Percentiles rank a stretch among this genome's conserved stretches.
Conservation (phyloP, 1,139 yeast species). For the Hyphopichia pseudoburtonii region DNA sequence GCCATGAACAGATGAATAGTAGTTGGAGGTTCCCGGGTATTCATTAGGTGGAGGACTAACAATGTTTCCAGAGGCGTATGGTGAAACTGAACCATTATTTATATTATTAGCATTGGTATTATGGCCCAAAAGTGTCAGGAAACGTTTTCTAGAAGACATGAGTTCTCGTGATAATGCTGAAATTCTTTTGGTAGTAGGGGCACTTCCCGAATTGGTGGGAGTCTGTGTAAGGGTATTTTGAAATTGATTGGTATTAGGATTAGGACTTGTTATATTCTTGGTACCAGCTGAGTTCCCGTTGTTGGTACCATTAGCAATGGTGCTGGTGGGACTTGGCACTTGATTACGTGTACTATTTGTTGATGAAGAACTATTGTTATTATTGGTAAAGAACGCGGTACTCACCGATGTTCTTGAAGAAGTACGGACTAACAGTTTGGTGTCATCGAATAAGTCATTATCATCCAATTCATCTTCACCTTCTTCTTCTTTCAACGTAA, state of each 20-base stretch:
- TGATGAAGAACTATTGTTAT: not conserved
- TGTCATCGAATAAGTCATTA: constrained; percentile 1
- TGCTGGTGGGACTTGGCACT: not conserved
- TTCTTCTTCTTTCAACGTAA: constrained; percentile 18
- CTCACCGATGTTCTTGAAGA: constrained; percentile 1
- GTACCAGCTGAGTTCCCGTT: too few relatives aligned
- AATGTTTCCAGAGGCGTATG: constrained; percentile 1
- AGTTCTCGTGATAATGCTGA: constrained; percentile 17
- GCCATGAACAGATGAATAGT: not conserved
- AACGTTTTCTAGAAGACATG: constrained; percentile 21
- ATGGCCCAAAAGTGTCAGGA: constrained; percentile 24
- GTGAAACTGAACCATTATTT: not conserved
- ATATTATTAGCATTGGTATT: constrained; percentile 6
- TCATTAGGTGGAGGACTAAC: not conserved
- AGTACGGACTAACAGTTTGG: constrained; percentile 1
- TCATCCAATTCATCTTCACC: constrained; percentile 18
- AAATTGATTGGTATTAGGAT: not conserved
- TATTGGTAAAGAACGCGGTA: not conserved
- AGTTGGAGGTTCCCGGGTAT: not conserved
- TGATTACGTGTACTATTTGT: constrained; percentile 1
- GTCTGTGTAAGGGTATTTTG: constrained; percentile 5
- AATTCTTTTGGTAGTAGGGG: constrained; percentile 11
- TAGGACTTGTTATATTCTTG: not conserved
- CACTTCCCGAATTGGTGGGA: constrained; percentile 8
- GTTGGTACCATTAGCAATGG: not conserved